Conservation (phyloP, 768 basidiomycete genomes). For the Lactifluus volemus region DNA sequence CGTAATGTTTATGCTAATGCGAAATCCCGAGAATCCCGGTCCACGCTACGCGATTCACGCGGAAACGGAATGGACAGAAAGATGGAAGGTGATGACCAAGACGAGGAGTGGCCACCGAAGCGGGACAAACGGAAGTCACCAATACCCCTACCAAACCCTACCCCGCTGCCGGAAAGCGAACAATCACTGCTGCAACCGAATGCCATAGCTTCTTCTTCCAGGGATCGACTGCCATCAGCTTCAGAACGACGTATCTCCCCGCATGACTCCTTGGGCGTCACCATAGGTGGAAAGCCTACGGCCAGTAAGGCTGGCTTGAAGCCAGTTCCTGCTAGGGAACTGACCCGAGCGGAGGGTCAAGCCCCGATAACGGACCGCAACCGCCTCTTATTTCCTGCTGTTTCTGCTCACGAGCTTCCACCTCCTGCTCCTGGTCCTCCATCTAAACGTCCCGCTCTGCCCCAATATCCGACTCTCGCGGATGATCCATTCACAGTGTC, state of each 20-base stretch:
- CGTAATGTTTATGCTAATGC: constrained; percentile 21
- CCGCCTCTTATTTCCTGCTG: constrained; percentile 4
- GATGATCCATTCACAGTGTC: background rate
- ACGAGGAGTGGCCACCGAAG: constrained; percentile 5
- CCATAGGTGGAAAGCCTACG: background rate
- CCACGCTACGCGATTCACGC: background rate
- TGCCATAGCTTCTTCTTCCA: background rate
- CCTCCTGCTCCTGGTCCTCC: constrained; percentile 1
- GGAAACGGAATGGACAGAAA: constrained; percentile 11
- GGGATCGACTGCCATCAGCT: background rate
- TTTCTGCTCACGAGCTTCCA: background rate
- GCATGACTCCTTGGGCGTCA: background rate
- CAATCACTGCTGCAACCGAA: background rate
- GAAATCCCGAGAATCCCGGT: constrained; percentile 7
- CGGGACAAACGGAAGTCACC: background rate
- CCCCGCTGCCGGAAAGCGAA: background rate
- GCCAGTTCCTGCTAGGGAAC: background rate
- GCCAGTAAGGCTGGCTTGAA: background rate
- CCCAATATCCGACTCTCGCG: background rate
- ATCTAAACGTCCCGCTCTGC: background rate
- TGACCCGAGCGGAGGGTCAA: background rate
- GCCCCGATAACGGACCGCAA: background rate
- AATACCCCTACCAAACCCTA: background rate
- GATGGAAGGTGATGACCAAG: background rate
- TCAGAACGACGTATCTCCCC: background rate